Evolutionary conservation across 1,139 yeast genomes (phyloP), one percentile per base, ranked within the genome.

Genomic region (Barnettozyma hawaiiensis): DNA sequence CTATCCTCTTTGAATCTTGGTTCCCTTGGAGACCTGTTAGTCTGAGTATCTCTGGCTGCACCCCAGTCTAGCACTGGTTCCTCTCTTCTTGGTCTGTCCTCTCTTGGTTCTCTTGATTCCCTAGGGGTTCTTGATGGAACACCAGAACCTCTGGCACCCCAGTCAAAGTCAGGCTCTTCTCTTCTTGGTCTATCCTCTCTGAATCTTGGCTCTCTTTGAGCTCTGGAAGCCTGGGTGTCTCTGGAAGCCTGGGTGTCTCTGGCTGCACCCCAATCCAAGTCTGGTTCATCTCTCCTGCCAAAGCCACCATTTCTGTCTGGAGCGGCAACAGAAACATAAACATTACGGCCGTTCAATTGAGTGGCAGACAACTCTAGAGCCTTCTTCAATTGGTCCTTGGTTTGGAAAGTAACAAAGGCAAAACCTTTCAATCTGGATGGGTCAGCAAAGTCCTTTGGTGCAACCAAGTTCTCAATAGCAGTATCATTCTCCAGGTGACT

Each of bases 281-380:
- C 72, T 18, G 33, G 33, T 12, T 70, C 68, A 50, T 71, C 71
- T 43, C 53, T 45, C 44, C 64, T 57, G 8, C 35, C 39, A 39
- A 31, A 43, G 2, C 51, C 70, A 35, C 45, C 40, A 58, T 64
- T 73, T 55, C 71, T 79, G 55, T 76, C 81, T 49, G 95, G 95
- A 46, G 95, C 96, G 41, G 97, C 97, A 46, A 92, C 97, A 53
- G 81, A 78, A 44, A 94, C 86, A 53, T 78, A 85, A 50, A 87
- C 76, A 56, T 79, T 78, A 68, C 96, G 81, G 44, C 89, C 94
- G 47, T 75, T 75, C 58, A 86, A 71, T 49, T 76, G 81, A 44
- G 78, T 64, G 55, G 78, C 79, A 48, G 81, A 75, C 58, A 84
- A 74, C 41, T 71, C 69, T 56, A 90, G 71, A 5, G 94, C 83